Conservation (phyloP, 2,329 filamentous ascomycete species). For the Pochonia chlamydosporia region DNA sequence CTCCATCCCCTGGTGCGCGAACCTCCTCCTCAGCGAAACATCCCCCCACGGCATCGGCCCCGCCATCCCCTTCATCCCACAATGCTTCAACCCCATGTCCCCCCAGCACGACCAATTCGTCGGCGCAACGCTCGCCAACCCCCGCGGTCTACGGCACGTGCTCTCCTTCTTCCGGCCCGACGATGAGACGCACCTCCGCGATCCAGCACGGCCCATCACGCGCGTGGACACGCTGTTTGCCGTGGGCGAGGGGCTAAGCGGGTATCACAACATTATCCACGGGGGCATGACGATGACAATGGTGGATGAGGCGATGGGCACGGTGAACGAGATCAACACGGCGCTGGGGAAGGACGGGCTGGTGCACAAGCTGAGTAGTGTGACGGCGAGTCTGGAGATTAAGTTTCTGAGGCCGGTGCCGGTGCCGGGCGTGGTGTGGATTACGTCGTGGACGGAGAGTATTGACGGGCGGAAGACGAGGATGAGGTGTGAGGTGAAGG, state of each 20-base stretch:
- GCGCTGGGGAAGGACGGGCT: slow-evolving; percentile 23
- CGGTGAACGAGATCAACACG: slow-evolving; percentile 29
- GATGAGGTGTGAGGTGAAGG: slow-evolving; percentile 23
- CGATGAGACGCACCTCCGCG: slow-evolving; percentile 16
- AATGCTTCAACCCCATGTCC: slow-evolving; percentile 24
- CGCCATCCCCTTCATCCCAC: slow-evolving; percentile 27
- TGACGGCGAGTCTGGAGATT: slow-evolving; percentile 30
- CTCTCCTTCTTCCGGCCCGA: slow-evolving; percentile 26
- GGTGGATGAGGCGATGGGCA: slow-evolving; percentile 31
- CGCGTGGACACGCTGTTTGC: slow-evolving; percentile 25
- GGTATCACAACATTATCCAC: slow-evolving; percentile 27
- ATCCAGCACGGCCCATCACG: slow-evolving; percentile 20
- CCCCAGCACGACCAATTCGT: slow-evolving; percentile 28
- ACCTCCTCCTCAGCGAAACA: slow-evolving; percentile 16
- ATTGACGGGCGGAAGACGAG: slow-evolving; percentile 27
- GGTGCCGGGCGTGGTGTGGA: slow-evolving; percentile 22
- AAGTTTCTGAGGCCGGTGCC: slow-evolving; percentile 27
- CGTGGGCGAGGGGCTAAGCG: slow-evolving; percentile 26
- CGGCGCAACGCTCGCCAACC: slow-evolving; percentile 22
- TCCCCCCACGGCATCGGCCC: slow-evolving; percentile 9
- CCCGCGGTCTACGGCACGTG: slow-evolving; percentile 24
- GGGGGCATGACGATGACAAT: slow-evolving; percentile 30
- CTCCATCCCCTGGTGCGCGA: slow-evolving; percentile 29
- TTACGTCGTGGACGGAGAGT: slow-evolving; percentile 24
- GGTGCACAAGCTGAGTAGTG: slow-evolving; percentile 20